Evolutionary conservation across 768 basidiomycete species (phyloP).

Genomic region (Pleurotus platypus): DNA sequence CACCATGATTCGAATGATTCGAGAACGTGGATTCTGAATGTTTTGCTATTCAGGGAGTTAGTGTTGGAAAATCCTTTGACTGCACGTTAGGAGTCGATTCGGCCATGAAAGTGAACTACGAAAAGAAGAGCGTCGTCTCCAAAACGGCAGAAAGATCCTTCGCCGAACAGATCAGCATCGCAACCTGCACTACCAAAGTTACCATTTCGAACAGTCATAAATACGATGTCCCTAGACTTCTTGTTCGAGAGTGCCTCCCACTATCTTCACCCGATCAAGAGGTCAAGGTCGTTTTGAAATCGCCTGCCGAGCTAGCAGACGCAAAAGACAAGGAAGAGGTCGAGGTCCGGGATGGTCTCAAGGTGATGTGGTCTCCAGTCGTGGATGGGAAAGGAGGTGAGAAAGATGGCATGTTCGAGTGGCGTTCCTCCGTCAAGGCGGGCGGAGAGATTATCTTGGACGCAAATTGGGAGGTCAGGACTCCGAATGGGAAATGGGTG

Average conservation of each 20-base stretch:
- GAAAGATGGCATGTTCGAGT: slow-evolving; percentile 57
- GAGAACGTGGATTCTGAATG: neutral
- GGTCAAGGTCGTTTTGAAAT: slow-evolving; percentile 40
- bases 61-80: slow-evolving; percentile 45
- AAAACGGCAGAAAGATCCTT: slow-evolving; percentile 37
- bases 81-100: slow-evolving; percentile 52
- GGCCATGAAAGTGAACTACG: slow-evolving; percentile 40
- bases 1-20: neutral
- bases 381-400: slow-evolving; percentile 44
- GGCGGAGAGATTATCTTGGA: slow-evolving; percentile 40
- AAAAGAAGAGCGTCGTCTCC: slow-evolving; percentile 32
- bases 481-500: slow-evolving; percentile 28
- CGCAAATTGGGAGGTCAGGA: slow-evolving; percentile 52
- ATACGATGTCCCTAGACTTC: slow-evolving; percentile 38
- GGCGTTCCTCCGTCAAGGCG: slow-evolving; percentile 37
- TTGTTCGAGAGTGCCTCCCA: slow-evolving; percentile 46
- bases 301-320: slow-evolving; percentile 43
- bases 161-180: slow-evolving; percentile 38
- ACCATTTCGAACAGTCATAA: slow-evolving; percentile 45
- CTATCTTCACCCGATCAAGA: slow-evolving; percentile 33
- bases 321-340: slow-evolving; percentile 34
- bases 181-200: slow-evolving; percentile 42
- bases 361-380: slow-evolving; percentile 30
- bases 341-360: slow-evolving; percentile 23
- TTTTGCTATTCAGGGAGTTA: slow-evolving; percentile 34